Evolutionary conservation across 371 early-diverging fungal species (phyloP), one percentile per base, ranked within the genome.

Genomic region (Batkoa obscura): DNA sequence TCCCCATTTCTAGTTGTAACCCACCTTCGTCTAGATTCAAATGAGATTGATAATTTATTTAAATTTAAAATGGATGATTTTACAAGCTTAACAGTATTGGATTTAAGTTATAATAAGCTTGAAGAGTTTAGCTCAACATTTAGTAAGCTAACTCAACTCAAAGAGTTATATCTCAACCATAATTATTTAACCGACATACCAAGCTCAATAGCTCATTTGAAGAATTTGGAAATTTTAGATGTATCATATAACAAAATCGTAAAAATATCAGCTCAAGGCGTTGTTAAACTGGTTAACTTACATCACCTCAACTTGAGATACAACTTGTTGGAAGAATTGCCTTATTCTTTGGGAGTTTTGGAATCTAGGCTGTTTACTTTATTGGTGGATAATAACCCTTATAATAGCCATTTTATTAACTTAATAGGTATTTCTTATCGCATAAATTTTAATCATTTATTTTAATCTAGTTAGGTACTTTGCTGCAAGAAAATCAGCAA

Each of bases 331-430:
- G 43, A 55, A 35, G 6, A 15, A 8, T 23, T 55, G 6, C 56
- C 56, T 3, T 45, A 55, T 13, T 23, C 43, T 35, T 15, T 55
- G 34, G 56, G 56, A 3, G 30, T 41, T 10, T 45, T 55, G 17
- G 56, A 55, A 47, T 41, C 56, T 3, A 43, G 43, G n/a, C n/a
- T 55, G 46, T 55, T 55, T 15, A 55, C 56, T 5, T 12, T 55
- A 36, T 46, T 55, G 39, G 34, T 55, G 32, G 56, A 55, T 31
- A 42, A 55, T 33, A 55, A 55, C 43, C 56, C 56, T 3, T 55
- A 43, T 23, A 10, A 23, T 17, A n/a, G 9, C 31, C 12, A 34
- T n/a, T 1, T 55, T 55, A 15, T 34, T 17, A 15, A 15, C 15
- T 12, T 23, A 46, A 36, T n/a, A 31, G 3, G 23, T 17, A 23